Evolutionary conservation across 345 rosid species (phyloP), one percentile per base, ranked within the genome.

Genomic region (Xanthoceras sorbifolium): DNA sequence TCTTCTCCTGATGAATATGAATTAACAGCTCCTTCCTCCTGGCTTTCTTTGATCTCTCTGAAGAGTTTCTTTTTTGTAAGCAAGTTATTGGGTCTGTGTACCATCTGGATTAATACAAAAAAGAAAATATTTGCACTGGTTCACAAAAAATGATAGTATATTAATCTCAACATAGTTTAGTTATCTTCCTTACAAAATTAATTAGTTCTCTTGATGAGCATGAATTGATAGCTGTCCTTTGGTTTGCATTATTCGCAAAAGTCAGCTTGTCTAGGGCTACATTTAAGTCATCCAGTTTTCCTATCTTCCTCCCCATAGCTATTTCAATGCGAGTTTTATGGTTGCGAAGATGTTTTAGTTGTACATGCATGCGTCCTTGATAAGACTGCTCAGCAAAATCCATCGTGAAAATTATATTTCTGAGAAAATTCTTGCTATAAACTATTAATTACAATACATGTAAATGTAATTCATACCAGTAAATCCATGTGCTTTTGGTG

Each of bases 41-140:
- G 63, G 28, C 40, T 71, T 72, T 14, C 46, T 8, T 52, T 70
- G 8, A 65, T n/a, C 52, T 69, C 42, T 20, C 42, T 44, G 55
- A 76, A 44, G 7, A 76, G 31, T 31, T 48, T 44, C 63, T 29
- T 75, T 62, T 71, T 79, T 64, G 28, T 54, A 32, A 61, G 34
- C 32, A 71, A 29, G 55, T n/a, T 71, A 2, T 65, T 64, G 23
- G 61, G 18, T 64, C 62, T 31, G 72, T 75, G 82, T n/a, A 26
- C 5, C 71, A 64, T 6, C 67, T 44, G 66, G n/a, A 79, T 34
- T 9, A 0, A 42, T 40, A 5, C 71, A 79, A 17, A n/a, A n/a
- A n/a, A n/a, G n/a, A n/a, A n/a, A n/a, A n/a, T n/a, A n/a, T n/a
- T n/a, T n/a, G 26, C 63, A 38, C 67, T 50, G 44, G 63, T 14